Evolutionary conservation across 1,284 basidiomycete species (phyloP).

Genomic region (Ceratobasidium sp.): DNA sequence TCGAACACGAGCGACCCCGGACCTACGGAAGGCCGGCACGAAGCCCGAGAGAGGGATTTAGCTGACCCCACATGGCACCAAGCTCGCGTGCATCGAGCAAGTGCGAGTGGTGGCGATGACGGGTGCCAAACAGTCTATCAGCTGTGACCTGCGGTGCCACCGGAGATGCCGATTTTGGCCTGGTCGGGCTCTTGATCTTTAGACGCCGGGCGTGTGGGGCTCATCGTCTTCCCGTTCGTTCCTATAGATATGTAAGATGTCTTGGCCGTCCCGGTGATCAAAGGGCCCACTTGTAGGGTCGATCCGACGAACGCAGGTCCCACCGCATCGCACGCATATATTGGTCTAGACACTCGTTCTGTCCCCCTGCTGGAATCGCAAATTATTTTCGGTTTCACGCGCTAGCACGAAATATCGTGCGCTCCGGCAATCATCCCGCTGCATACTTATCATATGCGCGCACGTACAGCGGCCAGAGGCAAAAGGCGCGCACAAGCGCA

Average conservation of each 20-base stretch:
- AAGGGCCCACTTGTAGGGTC: not conserved
- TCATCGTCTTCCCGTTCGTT: not conserved
- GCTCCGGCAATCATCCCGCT: conserved; percentile 23
- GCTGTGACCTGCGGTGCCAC: conserved; percentile 18
- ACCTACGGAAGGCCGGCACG: conserved; percentile 9
- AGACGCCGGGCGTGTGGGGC: not conserved
- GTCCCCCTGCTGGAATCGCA: not conserved
- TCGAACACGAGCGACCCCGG: conserved; percentile 4
- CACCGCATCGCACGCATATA: conserved; percentile 25
- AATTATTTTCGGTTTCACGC: conserved; percentile 4
- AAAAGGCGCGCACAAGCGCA: conserved; percentile 24
- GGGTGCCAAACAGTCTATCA: conserved; percentile 8
- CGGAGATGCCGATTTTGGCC: conserved; percentile 21
- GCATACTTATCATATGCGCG: conserved; percentile 4
- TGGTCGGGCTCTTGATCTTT: not conserved
- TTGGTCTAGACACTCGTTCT: conserved; percentile 5
- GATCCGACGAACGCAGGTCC: conserved; percentile 27
- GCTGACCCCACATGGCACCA: conserved; percentile 2
- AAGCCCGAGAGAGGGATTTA: conserved; percentile 18
- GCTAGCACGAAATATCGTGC: not conserved
- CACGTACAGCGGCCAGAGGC: conserved; percentile 5
- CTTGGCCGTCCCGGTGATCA: conserved; percentile 5
- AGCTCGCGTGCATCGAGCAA: conserved; percentile 11
- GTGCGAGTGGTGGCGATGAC: conserved; percentile 14
- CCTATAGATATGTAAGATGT: not conserved